Evolutionary conservation across 257 asterid genomes (phyloP).

Genomic region (Marsdenia floribunda): DNA sequence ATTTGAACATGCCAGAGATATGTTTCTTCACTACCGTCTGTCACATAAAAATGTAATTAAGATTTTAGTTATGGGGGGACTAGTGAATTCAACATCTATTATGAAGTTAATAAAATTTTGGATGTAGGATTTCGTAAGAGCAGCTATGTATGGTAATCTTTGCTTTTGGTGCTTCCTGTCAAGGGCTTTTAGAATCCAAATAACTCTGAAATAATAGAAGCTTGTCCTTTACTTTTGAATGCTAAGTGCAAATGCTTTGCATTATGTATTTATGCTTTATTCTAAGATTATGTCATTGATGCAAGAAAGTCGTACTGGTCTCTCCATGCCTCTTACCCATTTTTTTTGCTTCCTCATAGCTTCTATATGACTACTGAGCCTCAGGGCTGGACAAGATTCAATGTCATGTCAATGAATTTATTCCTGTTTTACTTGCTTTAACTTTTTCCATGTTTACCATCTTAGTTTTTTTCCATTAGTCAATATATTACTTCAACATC

Average conservation of each 20-base stretch:
- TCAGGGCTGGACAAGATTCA: not conserved
- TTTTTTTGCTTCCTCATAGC: not conserved
- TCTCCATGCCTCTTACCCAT: not conserved
- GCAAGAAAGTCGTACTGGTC: not conserved
- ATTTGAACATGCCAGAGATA: not conserved
- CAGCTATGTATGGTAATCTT: not conserved
- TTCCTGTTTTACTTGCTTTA: not conserved
- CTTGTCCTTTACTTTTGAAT: not conserved
- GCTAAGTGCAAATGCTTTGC: not conserved
- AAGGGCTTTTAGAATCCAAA: not conserved
- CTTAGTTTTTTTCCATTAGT: not conserved
- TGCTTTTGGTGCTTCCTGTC: not conserved
- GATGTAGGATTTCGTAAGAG: not conserved
- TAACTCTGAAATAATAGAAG: not conserved
- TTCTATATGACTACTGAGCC: not conserved
- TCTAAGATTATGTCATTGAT: not conserved
- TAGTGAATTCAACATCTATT: not conserved
- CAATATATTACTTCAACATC: not conserved
- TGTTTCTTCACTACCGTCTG: not conserved
- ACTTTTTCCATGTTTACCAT: not conserved
- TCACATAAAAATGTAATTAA: not conserved
- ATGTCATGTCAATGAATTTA: not conserved
- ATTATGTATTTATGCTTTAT: not conserved
- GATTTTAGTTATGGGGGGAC: not conserved
- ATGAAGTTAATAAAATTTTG: not conserved